Percentiles rank a stretch among this genome's conserved stretches.
phyloP scores from a whole-genome alignment of 352 stramenopile genomes.

The Phytophthora boehmeriae region DNA sequence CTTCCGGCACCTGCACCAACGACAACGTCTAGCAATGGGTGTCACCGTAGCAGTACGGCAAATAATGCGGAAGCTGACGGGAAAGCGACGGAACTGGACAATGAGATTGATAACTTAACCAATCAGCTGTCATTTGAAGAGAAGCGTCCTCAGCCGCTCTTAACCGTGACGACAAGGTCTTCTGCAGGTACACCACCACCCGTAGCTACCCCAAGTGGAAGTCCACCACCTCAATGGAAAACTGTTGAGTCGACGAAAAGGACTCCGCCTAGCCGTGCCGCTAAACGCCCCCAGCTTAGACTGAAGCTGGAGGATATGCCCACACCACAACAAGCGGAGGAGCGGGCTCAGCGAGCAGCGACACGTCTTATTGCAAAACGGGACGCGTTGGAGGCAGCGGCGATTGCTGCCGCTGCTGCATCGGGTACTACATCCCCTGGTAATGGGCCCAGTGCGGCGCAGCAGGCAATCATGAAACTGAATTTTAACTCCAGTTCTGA shows the following conservation, averaged over 20 bases:
- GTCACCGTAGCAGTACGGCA: conserved; percentile 1
- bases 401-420: conserved; percentile 38
- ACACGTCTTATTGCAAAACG: conserved; percentile 76
- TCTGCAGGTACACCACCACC: conserved; percentile 17
- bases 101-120: conserved; percentile 39
- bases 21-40: conserved; percentile 12
- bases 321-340: conserved; percentile 84
- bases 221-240: conserved; percentile 30
- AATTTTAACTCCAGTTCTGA: conserved; percentile 77
- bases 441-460: conserved; percentile 54
- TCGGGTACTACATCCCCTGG: conserved; percentile 15
- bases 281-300: conserved; percentile 68
- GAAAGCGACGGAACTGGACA: conserved; percentile 41
- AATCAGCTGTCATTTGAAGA: conserved; percentile 60
- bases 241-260: conserved; percentile 29
- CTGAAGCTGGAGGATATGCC: conserved; percentile 90
- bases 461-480: conserved; percentile 77
- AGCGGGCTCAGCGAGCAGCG: conserved; percentile 73
- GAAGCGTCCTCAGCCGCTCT: conserved; percentile 31
- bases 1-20: background rate
- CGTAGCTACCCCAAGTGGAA: conserved; percentile 17
- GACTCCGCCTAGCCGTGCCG: conserved; percentile 12
- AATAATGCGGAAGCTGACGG: conserved; percentile 1
- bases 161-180: conserved; percentile 1
- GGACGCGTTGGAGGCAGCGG: conserved; percentile 69